Conservation (phyloP, 1,284 basidiomycete genomes). For the Anthracocystis walkeri region DNA sequence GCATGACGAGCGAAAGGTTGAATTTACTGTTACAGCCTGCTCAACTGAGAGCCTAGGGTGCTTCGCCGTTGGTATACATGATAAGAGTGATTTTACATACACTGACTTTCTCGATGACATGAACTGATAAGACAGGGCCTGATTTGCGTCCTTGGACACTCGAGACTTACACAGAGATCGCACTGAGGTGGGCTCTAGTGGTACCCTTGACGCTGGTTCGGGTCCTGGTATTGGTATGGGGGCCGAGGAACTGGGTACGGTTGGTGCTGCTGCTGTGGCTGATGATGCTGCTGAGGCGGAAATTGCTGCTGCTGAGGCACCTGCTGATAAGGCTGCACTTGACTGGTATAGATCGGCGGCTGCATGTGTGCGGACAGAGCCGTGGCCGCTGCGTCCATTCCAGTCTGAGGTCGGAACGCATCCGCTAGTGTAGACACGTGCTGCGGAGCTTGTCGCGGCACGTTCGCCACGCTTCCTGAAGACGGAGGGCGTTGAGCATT, state of each 20-base stretch:
- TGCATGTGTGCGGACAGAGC: constrained; percentile 22
- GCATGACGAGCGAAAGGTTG: background rate
- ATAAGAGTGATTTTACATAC: background rate
- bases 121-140: background rate
- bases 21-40: constrained; percentile 5
- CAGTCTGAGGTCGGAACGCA: constrained; percentile 3
- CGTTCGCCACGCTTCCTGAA: background rate
- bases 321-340: constrained; percentile 12
- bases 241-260: background rate
- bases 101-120: background rate
- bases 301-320: background rate
- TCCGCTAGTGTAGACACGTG: constrained; percentile 1
- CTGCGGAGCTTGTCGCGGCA: background rate
- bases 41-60: background rate
- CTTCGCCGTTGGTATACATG: background rate
- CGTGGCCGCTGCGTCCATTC: constrained; percentile 16
- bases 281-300: constrained; percentile 4
- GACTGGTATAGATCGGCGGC: background rate
- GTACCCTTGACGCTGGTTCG: constrained; percentile 21
- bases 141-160: background rate
- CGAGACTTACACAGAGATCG: background rate
- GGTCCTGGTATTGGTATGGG: constrained; percentile 13
- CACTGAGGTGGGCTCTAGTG: background rate
- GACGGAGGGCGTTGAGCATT: constrained; percentile 2
- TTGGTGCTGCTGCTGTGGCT: constrained; percentile 2